Base-by-base conservation (phyloP, 768 basidiomycete genomes). In the Mycena kentingensis region DNA sequence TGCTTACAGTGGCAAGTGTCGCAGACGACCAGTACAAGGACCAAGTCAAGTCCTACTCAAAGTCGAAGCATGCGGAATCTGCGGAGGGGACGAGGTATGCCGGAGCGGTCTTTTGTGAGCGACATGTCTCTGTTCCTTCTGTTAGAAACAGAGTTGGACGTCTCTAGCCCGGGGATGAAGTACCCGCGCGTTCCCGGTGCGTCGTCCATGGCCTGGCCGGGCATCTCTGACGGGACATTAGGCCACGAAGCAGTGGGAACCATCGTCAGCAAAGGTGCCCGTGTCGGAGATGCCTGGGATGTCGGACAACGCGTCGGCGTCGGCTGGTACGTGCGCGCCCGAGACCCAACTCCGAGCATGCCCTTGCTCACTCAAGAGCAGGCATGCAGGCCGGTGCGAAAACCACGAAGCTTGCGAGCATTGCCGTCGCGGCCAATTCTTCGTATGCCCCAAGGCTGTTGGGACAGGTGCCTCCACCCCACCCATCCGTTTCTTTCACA, bases 241-340 rank as follows among this genome's bases (percentile, higher is more conserved):
- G 37, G 37, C 13, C 37, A 38, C 19, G 37, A 38, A 38, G 37
- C 19, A 8, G 37, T 51, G n/a, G 18, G 57, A 26, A 16, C 59
- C 28, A 34, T 66, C 62, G 58, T 63, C 24, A 62, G 55, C 6
- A 63, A 62, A 2, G 53, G 65, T 11, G 52, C 58, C 6, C 36
- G 63, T 4, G 57, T 51, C 18, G 60, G 63, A 36, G 41, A 36
- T 10, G 21, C 37, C 15, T 67, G 61, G 63, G 64, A 52, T 42
- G 31, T 63, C n/a, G 67, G 67, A 18, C 58, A 66, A 27, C 65
- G 63, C n/a, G 66, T 70, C 21, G 69, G 69, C 25, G 58, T 57
- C 12, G 65, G 63, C 13, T 69, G 67, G 67, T 63, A 62, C 28
- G 64, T 18, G 19, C 26, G 12, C 28, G 34, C 39, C 25, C 36